Percentiles rank a stretch among this genome's conserved stretches.
These are phyloP conservation scores for Calonectria pteridis DNA, from an alignment of 2,329 filamentous ascomycete species.

Conservation along the genomic window DNA sequence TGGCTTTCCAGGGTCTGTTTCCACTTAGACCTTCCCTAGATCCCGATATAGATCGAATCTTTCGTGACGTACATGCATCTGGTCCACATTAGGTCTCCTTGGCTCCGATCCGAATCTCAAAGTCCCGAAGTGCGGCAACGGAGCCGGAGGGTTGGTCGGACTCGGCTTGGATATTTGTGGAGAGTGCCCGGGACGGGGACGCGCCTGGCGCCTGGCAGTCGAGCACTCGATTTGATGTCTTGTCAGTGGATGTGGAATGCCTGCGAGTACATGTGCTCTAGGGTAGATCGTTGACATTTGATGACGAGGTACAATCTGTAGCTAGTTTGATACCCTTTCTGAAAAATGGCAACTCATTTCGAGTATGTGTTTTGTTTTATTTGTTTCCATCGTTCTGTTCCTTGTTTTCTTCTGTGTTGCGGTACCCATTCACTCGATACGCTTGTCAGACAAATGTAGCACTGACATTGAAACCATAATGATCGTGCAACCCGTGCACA, in stretches of 20 bases:
- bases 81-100: constrained; percentile 39
- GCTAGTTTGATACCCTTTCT: background rate
- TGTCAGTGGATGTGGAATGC: background rate
- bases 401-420: background rate
- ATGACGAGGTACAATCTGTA: background rate
- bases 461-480: background rate
- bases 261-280: background rate
- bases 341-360: background rate
- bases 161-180: constrained; percentile 7
- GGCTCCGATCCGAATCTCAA: constrained; percentile 28
- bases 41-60: constrained; percentile 27
- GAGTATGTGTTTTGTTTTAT: background rate
- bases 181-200: constrained; percentile 8
- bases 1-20: background rate
- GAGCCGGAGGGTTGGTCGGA: constrained; percentile 27
- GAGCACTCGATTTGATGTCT: background rate
- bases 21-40: background rate
- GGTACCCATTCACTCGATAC: no score
- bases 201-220: background rate
- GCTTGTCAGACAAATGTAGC: background rate
- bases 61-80: constrained; percentile 35
- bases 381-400: background rate
- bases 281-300: background rate
- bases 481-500: background rate
- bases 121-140: constrained; percentile 30